These are phyloP conservation scores for Mycena vitilis DNA, from an alignment of 768 basidiomycete genomes.

Conservation along the genomic window DNA sequence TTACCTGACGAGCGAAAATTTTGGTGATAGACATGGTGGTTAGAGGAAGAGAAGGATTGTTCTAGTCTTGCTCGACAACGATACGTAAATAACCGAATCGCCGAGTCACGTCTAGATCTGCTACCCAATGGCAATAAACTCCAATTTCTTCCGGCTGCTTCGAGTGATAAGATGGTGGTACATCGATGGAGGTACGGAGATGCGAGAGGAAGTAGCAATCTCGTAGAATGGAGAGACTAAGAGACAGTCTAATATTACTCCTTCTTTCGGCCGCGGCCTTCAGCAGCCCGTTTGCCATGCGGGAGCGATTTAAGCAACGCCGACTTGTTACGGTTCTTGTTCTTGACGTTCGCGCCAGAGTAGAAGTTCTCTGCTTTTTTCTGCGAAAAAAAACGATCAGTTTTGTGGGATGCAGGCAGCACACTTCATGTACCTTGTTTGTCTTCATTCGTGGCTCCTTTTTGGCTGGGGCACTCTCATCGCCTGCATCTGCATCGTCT, in stretches of 20 bases:
- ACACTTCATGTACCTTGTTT: slow-evolving; percentile 72
- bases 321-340: slow-evolving; percentile 79
- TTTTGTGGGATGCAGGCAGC: slow-evolving; percentile 9
- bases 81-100: background rate
- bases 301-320: slow-evolving; percentile 68
- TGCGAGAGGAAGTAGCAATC: background rate
- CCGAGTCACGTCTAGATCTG: slow-evolving; percentile 4
- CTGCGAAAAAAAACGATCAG: slow-evolving; percentile 50
- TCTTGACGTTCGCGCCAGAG: slow-evolving; percentile 86
- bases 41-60: slow-evolving; percentile 27
- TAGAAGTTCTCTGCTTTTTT: slow-evolving; percentile 93
- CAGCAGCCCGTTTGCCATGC: slow-evolving; percentile 59
- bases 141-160: background rate
- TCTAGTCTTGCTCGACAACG: background rate
- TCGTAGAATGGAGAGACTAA: background rate
- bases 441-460: slow-evolving; percentile 92
- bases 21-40: slow-evolving; percentile 89
- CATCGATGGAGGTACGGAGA: background rate
- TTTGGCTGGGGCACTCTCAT: slow-evolving; percentile 47
- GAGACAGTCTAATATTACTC: slow-evolving; percentile 1
- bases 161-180: background rate
- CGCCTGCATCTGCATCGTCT: slow-evolving; percentile 46
- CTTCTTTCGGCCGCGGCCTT: slow-evolving; percentile 39
- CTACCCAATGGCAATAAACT: slow-evolving; percentile 8
- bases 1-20: slow-evolving; percentile 92